Percentiles rank a stretch among this genome's conserved stretches.
Conservation (phyloP, 345 rosid species). For the Clarkia xantiana region DNA sequence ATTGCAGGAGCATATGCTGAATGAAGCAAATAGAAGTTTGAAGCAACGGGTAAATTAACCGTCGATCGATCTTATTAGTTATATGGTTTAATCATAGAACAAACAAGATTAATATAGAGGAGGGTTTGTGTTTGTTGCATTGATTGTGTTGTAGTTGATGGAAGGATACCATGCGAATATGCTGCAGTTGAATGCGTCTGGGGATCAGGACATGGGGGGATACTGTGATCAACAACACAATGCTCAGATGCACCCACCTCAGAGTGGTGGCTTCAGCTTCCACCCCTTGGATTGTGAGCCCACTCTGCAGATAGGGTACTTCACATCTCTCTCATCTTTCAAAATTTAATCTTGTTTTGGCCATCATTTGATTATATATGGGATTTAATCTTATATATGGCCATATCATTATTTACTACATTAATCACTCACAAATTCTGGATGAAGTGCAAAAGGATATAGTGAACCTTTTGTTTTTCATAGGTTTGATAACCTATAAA, state of each 20-base stretch:
- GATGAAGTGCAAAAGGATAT: no score
- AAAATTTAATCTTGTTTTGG: not conserved
- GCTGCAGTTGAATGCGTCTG: conserved; percentile 42
- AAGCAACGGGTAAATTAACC: conserved; percentile 60
- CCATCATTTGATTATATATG: not conserved
- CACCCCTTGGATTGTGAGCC: conserved; percentile 86
- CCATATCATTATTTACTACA: no score
- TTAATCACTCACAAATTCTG: no score
- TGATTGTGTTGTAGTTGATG: conserved; percentile 37
- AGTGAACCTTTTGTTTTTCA: no score
- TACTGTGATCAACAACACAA: conserved; percentile 23
- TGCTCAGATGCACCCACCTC: conserved; percentile 18
- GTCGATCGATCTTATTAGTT: no score
- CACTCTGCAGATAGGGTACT: conserved; percentile 77
- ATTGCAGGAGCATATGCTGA: conserved; percentile 57
- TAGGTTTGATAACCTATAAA: no score
- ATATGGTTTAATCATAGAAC: no score
- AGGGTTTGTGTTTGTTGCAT: not conserved
- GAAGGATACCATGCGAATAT: conserved; percentile 71
- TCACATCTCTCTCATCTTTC: not conserved
- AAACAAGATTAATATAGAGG: not conserved
- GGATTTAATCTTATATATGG: no score
- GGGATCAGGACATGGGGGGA: conserved; percentile 32
- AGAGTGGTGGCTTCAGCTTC: conserved; percentile 38
- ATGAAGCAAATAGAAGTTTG: conserved; percentile 60